phyloP scores from a whole-genome alignment of 2,329 filamentous ascomycete species.

The Pseudogymnoascus verrucosus region DNA sequence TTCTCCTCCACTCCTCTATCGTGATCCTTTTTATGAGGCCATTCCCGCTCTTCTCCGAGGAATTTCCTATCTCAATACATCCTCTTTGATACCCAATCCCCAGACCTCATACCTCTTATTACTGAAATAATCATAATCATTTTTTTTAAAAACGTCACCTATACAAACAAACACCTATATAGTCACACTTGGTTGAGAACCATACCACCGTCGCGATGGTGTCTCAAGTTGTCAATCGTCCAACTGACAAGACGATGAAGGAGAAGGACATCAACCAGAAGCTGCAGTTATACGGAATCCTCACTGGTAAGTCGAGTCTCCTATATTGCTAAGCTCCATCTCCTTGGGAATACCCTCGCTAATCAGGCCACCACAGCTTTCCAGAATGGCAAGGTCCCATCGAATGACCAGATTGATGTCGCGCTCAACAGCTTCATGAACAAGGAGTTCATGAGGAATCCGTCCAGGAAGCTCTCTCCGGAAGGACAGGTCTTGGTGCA shows the following conservation, averaged over 20 bases:
- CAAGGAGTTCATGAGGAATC: conserved; percentile 60
- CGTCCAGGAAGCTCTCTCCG: conserved; percentile 67
- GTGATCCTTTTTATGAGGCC: conserved; percentile 5
- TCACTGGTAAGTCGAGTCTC: conserved; percentile 42
- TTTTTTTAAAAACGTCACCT: background rate
- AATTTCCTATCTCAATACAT: background rate
- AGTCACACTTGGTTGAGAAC: background rate
- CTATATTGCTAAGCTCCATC: background rate
- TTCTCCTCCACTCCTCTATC: background rate
- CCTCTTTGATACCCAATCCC: conserved; percentile 5
- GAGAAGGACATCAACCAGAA: conserved; percentile 73
- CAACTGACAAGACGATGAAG: conserved; percentile 23
- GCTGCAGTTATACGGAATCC: conserved; percentile 89
- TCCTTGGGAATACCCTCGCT: background rate
- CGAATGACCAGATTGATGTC: conserved; percentile 71
- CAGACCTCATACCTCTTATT: background rate
- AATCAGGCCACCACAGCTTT: conserved; percentile 52
- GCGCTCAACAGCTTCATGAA: conserved; percentile 81
- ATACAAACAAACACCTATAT: conserved; percentile 2
- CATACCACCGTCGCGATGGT: background rate
- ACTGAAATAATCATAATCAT: background rate
- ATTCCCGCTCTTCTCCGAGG: background rate
- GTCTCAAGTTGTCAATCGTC: conserved; percentile 21
- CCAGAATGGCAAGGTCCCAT: conserved; percentile 80
- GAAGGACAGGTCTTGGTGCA: conserved; percentile 74